phyloP scores from a whole-genome alignment of 1,284 basidiomycete genomes.

The Sporisorium scitamineum region DNA sequence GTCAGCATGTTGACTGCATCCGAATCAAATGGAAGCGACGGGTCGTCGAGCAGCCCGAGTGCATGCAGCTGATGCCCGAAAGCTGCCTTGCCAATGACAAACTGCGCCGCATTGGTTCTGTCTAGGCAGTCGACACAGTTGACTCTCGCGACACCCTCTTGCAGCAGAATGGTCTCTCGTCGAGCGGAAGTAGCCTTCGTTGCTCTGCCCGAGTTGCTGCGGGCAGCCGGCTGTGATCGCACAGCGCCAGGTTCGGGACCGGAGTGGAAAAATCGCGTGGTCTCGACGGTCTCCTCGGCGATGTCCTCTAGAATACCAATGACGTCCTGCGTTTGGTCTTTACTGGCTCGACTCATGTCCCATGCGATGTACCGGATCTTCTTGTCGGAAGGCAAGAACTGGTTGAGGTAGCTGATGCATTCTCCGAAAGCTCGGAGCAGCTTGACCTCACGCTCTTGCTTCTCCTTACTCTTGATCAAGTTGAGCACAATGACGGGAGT shows the following conservation, averaged over 20 bases:
- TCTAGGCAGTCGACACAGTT: conserved; percentile 90
- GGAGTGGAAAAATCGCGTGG: conserved; percentile 91
- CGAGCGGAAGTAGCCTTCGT: background rate
- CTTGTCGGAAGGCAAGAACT: conserved; percentile 83
- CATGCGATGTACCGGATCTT: conserved; percentile 92
- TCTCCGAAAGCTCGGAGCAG: conserved; percentile 90
- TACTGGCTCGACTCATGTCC: conserved; percentile 78
- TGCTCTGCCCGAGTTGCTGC: conserved; percentile 7
- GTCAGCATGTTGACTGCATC: conserved; percentile 97
- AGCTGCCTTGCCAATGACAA: conserved; percentile 95
- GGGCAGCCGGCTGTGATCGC: background rate
- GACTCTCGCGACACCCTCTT: conserved; percentile 80
- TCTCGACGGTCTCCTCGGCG: conserved; percentile 90
- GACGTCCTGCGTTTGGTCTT: conserved; percentile 91
- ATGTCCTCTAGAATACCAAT: conserved; percentile 95
- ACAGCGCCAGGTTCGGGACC: conserved; percentile 67
- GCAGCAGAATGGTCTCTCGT: conserved; percentile 76
- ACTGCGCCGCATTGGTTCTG: conserved; percentile 93
- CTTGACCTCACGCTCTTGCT: conserved; percentile 90
- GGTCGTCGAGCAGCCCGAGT: conserved; percentile 79
- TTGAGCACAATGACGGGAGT: conserved; percentile 93
- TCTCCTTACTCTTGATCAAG: conserved; percentile 78
- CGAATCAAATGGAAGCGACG: conserved; percentile 89
- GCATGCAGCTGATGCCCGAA: conserved; percentile 96
- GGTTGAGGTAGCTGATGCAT: conserved; percentile 93